A percentile compares a stretch with the other conserved stretches of the same genome.
These are phyloP conservation scores for Amaranthus tricolor DNA, from an alignment of 179 eudicot species.

Conservation along the genomic window DNA sequence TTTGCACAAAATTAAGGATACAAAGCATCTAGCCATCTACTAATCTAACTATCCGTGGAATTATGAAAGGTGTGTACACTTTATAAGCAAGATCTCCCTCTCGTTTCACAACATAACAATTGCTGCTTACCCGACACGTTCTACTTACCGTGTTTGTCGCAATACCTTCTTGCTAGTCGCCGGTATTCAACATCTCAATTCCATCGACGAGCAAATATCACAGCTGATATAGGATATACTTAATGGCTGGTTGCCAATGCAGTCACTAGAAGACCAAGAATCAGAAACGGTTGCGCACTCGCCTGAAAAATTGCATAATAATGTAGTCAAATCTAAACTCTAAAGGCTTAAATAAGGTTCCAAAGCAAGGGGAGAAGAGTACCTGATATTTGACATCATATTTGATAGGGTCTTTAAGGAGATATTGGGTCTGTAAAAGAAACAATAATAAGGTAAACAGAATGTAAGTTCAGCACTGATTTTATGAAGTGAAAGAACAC, in stretches of 20 bases:
- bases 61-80: no score
- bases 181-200: not conserved
- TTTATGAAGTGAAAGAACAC: no score
- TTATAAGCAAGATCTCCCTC: no score
- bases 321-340: not conserved
- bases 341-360: no score
- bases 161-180: no score
- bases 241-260: constrained; percentile 73
- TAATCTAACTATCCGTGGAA: no score
- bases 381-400: constrained; percentile 98
- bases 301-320: constrained; percentile 44
- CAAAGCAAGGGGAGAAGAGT: constrained; percentile 1
- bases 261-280: constrained; percentile 82
- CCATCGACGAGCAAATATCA: not conserved
- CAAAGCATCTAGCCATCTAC: no score
- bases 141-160: no score
- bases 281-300: constrained; percentile 88
- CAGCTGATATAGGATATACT: not conserved
- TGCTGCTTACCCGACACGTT: no score
- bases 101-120: no score
- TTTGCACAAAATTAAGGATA: no score
- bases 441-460: not conserved
- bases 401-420: constrained; percentile 91
- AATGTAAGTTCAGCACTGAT: no score
- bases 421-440: constrained; percentile 65